Percentiles rank a stretch among this genome's conserved stretches.
These are phyloP conservation scores for Abelmoschus esculentus DNA, from an alignment of 345 rosid genomes.

Conservation along the genomic window DNA sequence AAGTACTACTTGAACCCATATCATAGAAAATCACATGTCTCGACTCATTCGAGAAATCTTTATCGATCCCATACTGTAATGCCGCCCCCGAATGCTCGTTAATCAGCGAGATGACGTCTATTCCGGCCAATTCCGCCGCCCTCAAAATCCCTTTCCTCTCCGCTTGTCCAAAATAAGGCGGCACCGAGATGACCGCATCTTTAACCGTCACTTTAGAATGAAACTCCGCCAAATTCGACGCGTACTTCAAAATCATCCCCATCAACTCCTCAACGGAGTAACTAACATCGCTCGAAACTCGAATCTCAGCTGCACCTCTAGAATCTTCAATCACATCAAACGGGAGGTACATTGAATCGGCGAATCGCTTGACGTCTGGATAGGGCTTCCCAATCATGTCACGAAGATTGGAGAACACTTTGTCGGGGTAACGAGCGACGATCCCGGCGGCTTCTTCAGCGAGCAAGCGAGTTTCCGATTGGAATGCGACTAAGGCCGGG, in stretches of 20 bases:
- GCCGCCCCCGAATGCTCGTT: slow-evolving; percentile 97
- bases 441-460: slow-evolving; percentile 97
- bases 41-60: slow-evolving; percentile 80
- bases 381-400: slow-evolving; percentile 86
- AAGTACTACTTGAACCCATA: slow-evolving; percentile 91
- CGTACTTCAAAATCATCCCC: slow-evolving; percentile 75
- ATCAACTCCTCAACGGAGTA: slow-evolving; percentile 80
- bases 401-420: slow-evolving; percentile 70
- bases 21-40: slow-evolving; percentile 90
- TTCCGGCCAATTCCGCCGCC: slow-evolving; percentile 91
- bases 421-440: slow-evolving; percentile 75
- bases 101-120: slow-evolving; percentile 67
- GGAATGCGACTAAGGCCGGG: slow-evolving; percentile 76
- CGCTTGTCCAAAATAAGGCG: slow-evolving; percentile 92
- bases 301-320: slow-evolving; percentile 62
- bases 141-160: slow-evolving; percentile 80
- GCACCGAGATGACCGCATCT: slow-evolving; percentile 78
- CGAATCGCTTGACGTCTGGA: slow-evolving; percentile 39
- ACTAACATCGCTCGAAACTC: slow-evolving; percentile 39
- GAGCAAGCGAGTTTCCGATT: slow-evolving; percentile 55
- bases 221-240: slow-evolving; percentile 64
- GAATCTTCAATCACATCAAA: slow-evolving; percentile 66
- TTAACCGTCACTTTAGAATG: slow-evolving; percentile 62
- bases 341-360: slow-evolving; percentile 71
- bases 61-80: slow-evolving; percentile 96